phyloP scores from a whole-genome alignment of 129 eudicot species.

The Saposhnikovia divaricata region DNA sequence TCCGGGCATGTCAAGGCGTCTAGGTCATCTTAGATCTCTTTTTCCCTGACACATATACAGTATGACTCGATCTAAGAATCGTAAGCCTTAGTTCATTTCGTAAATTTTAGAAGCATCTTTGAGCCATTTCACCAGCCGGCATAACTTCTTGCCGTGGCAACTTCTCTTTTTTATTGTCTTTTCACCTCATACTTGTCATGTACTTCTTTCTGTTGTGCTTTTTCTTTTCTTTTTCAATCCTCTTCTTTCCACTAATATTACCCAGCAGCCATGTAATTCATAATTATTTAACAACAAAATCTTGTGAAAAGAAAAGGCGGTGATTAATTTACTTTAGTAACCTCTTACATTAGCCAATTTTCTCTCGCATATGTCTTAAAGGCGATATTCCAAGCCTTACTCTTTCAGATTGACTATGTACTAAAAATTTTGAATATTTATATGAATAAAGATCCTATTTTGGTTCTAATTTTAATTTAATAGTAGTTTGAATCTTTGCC shows the following conservation, averaged over 20 bases:
- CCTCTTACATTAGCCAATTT: neutral
- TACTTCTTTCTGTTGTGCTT: neutral
- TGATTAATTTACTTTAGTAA: neutral
- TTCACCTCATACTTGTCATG: neutral
- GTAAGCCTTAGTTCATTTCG: neutral
- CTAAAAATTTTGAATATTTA: neutral
- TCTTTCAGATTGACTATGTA: neutral
- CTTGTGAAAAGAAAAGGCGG: neutral
- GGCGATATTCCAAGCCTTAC: neutral
- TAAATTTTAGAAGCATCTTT: neutral
- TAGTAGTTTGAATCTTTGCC: constrained; percentile 1
- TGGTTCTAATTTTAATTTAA: neutral
- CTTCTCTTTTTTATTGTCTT: neutral
- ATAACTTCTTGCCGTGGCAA: neutral
- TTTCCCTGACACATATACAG: neutral
- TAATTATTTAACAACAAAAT: too few relatives aligned
- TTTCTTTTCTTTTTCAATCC: neutral
- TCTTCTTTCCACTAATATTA: neutral
- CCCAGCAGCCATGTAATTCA: neutral
- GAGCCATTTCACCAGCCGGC: neutral
- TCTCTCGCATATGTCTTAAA: neutral
- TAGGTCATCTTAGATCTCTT: neutral
- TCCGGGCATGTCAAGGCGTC: neutral
- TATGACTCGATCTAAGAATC: neutral
- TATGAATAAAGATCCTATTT: neutral